Conservation (phyloP, 2,329 filamentous ascomycete genomes). For the Conoideocrella luteorostrata region DNA sequence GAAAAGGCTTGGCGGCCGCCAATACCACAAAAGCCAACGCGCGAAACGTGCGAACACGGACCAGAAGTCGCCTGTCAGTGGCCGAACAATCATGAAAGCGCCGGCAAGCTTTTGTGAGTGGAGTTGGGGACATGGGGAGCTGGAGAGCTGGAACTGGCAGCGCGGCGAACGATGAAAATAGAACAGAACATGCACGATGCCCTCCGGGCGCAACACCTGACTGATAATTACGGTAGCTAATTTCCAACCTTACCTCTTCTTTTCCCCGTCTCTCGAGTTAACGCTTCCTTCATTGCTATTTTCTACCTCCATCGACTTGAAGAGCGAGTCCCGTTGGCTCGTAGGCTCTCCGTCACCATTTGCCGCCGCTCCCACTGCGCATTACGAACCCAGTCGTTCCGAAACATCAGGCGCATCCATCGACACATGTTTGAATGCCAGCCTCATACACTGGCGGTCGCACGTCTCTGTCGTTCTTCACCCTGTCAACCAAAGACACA, state of each 20-base stretch:
- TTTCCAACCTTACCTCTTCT: neutral
- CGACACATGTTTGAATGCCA: constrained; percentile 8
- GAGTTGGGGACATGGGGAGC: no score
- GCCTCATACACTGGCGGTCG: constrained; percentile 14
- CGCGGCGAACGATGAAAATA: neutral
- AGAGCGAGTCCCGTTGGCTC: no score
- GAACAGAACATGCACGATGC: neutral
- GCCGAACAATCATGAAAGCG: no score
- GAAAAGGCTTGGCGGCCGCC: constrained; percentile 8
- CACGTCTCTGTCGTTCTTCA: constrained; percentile 9
- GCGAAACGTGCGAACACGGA: no score
- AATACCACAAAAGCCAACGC: no score
- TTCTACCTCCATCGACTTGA: neutral
- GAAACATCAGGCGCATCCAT: constrained; percentile 10
- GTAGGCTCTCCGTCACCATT: neutral
- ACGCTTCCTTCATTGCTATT: neutral
- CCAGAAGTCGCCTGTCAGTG: no score
- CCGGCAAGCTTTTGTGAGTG: no score
- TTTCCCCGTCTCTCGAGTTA: neutral
- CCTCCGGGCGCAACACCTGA: no score
- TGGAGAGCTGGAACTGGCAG: no score
- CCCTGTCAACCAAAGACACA: neutral
- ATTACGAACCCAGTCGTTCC: constrained; percentile 1
- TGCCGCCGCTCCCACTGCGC: neutral
- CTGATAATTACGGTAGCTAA: no score